Conservation (phyloP, 495 filamentous ascomycete species). For the Aspergillus baeticus region DNA sequence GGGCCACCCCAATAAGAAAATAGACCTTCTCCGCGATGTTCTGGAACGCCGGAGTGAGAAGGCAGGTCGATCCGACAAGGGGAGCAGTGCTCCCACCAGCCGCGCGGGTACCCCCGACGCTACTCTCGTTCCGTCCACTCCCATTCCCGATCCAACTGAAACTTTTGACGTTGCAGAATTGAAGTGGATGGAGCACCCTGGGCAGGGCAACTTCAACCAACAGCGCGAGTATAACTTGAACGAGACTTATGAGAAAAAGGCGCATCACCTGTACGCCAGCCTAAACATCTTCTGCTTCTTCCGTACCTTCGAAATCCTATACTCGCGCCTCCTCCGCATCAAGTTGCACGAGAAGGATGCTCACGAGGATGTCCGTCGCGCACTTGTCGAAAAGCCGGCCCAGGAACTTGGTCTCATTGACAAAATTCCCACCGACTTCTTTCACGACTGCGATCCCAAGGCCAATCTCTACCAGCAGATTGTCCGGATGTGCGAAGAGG, state of each 20-base stretch:
- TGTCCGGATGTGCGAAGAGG: slow-evolving; percentile 65
- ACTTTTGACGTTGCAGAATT: slow-evolving; percentile 44
- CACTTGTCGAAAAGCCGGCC: slow-evolving; percentile 69
- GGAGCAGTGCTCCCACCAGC: slow-evolving; percentile 73
- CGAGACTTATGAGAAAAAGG: slow-evolving; percentile 72
- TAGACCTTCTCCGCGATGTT: slow-evolving; percentile 80
- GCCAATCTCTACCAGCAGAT: slow-evolving; percentile 71
- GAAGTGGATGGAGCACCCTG: slow-evolving; percentile 62
- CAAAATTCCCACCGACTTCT: slow-evolving; percentile 76
- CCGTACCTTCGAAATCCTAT: slow-evolving; percentile 83
- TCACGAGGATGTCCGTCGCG: slow-evolving; percentile 65
- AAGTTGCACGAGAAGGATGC: slow-evolving; percentile 75
- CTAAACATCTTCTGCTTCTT: slow-evolving; percentile 90
- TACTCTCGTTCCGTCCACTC: slow-evolving; percentile 53
- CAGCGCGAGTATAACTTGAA: slow-evolving; percentile 71
- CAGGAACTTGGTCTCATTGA: slow-evolving; percentile 74
- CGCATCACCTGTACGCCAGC: slow-evolving; percentile 87
- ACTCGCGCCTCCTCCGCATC: slow-evolving; percentile 76
- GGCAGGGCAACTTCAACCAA: slow-evolving; percentile 47
- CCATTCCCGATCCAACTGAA: slow-evolving; percentile 48
- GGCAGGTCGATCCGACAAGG: slow-evolving; percentile 64
- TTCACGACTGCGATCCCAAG: slow-evolving; percentile 60
- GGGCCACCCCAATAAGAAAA: slow-evolving; percentile 66
- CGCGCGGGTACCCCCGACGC: slow-evolving; percentile 84
- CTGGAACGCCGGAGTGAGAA: slow-evolving; percentile 71